phyloP scores from a whole-genome alignment of 2,329 filamentous ascomycete species.

The Paecilomyces sp. region DNA sequence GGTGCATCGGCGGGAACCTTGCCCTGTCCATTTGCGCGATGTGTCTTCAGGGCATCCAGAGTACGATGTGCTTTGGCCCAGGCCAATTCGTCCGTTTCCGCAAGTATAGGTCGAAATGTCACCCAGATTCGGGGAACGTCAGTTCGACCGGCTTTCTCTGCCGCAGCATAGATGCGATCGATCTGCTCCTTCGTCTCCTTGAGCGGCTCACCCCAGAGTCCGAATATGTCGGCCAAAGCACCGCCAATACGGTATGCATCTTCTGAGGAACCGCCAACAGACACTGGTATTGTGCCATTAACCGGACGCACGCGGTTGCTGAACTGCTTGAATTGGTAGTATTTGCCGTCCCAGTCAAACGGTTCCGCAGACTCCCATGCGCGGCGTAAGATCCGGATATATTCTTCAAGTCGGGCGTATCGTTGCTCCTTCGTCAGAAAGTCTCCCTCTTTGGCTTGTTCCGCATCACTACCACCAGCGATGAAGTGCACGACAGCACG shows the following conservation, averaged over 20 bases:
- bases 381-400: slow-evolving; percentile 53
- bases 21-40: slow-evolving; percentile 30
- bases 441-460: slow-evolving; percentile 55
- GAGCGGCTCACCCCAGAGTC: slow-evolving; percentile 57
- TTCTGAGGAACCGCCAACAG: slow-evolving; percentile 53
- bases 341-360: slow-evolving; percentile 56
- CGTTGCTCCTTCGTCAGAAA: slow-evolving; percentile 52
- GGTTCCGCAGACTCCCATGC: slow-evolving; percentile 52
- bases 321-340: slow-evolving; percentile 55
- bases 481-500: slow-evolving; percentile 58
- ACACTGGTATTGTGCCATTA: slow-evolving; percentile 50
- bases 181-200: slow-evolving; percentile 60
- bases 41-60: slow-evolving; percentile 44
- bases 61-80: slow-evolving; percentile 55
- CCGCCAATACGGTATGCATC: slow-evolving; percentile 56
- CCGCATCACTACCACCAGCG: slow-evolving; percentile 53
- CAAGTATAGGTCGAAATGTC: slow-evolving; percentile 55
- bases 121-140: slow-evolving; percentile 57
- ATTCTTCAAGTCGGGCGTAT: slow-evolving; percentile 54
- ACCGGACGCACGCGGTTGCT: slow-evolving; percentile 47
- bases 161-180: slow-evolving; percentile 52
- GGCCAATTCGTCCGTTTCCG: slow-evolving; percentile 56
- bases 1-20: slow-evolving; percentile 23
- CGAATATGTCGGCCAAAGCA: slow-evolving; percentile 54
- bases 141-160: slow-evolving; percentile 48